phyloP scores from a whole-genome alignment of 495 filamentous ascomycete species.

The Aspergillus bridgeri region DNA sequence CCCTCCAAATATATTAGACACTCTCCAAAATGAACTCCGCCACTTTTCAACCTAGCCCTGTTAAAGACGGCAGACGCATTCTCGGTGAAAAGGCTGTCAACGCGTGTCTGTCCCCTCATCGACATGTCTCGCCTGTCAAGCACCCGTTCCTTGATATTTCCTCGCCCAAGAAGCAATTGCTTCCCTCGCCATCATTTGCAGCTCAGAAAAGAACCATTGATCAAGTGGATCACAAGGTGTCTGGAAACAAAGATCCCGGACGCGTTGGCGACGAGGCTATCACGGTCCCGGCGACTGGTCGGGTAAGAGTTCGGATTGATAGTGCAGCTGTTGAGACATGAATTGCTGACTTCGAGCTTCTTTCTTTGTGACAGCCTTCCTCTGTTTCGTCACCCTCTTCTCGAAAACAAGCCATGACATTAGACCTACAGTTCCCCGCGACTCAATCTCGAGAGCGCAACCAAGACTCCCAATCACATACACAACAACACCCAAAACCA shows the following conservation, averaged over 20 bases:
- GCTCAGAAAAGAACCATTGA: conserved; percentile 44
- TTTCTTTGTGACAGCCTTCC: neutral
- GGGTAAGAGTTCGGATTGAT: conserved; percentile 19
- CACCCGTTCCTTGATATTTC: conserved; percentile 21
- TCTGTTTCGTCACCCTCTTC: neutral
- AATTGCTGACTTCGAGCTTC: neutral
- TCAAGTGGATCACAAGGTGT: conserved; percentile 35
- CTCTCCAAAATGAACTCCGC: conserved; percentile 28
- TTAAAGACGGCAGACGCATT: conserved; percentile 43
- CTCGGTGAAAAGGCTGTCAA: conserved; percentile 45
- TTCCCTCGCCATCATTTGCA: conserved; percentile 38
- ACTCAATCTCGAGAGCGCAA: conserved; percentile 12
- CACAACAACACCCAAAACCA: neutral
- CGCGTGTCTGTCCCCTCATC: conserved; percentile 43
- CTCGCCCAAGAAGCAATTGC: conserved; percentile 34
- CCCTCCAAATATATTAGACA: conserved; percentile 1
- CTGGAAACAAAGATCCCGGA: conserved; percentile 3
- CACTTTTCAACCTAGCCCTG: conserved; percentile 31
- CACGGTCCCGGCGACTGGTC: conserved; percentile 9
- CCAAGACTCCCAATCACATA: neutral
- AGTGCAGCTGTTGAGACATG: conserved; percentile 2
- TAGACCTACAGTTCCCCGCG: conserved; percentile 16
- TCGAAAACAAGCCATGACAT: neutral
- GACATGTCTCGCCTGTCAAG: conserved; percentile 34
- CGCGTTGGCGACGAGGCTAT: conserved; percentile 8